These are phyloP conservation scores for Geotrichum cucujoidarum DNA, from an alignment of 1,139 yeast species.

Conservation along the genomic window DNA sequence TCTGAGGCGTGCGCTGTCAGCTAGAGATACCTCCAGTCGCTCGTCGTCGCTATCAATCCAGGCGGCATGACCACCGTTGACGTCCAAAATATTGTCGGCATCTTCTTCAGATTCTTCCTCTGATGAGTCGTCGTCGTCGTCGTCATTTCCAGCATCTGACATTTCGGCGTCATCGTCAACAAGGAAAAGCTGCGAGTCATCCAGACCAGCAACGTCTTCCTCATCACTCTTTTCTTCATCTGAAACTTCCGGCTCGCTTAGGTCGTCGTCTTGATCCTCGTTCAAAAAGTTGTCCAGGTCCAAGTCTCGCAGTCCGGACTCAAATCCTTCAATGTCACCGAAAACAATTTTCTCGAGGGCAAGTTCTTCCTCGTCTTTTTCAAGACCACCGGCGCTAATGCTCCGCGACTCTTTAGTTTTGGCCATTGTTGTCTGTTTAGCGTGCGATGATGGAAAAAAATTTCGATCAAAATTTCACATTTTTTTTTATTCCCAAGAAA, in stretches of 20 bases:
- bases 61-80: slow-evolving; percentile 47
- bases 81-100: slow-evolving; percentile 33
- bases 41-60: slow-evolving; percentile 97
- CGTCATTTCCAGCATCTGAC: slow-evolving; percentile 31
- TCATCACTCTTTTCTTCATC: slow-evolving; percentile 31
- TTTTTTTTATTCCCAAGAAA: slow-evolving; percentile 2
- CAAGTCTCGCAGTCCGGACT: slow-evolving; percentile 53
- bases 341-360: slow-evolving; percentile 78
- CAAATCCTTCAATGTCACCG: slow-evolving; percentile 83
- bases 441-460: slow-evolving; percentile 7
- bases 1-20: slow-evolving; percentile 54
- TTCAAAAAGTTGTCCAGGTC: slow-evolving; percentile 47
- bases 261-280: slow-evolving; percentile 45
- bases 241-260: slow-evolving; percentile 35
- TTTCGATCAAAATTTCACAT: slow-evolving; percentile 6
- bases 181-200: slow-evolving; percentile 36
- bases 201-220: slow-evolving; percentile 32
- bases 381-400: slow-evolving; percentile 26
- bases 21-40: slow-evolving; percentile 55
- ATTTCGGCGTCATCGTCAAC: slow-evolving; percentile 36
- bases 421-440: slow-evolving; percentile 4
- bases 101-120: slow-evolving; percentile 37
- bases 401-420: slow-evolving; percentile 5
- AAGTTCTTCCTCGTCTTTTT: slow-evolving; percentile 79
- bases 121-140: slow-evolving; percentile 28